Evolutionary conservation across 192 early-diverging fungal species (phyloP), one percentile per base, ranked within the genome.

Genomic region (Chytriomyces sp.): DNA sequence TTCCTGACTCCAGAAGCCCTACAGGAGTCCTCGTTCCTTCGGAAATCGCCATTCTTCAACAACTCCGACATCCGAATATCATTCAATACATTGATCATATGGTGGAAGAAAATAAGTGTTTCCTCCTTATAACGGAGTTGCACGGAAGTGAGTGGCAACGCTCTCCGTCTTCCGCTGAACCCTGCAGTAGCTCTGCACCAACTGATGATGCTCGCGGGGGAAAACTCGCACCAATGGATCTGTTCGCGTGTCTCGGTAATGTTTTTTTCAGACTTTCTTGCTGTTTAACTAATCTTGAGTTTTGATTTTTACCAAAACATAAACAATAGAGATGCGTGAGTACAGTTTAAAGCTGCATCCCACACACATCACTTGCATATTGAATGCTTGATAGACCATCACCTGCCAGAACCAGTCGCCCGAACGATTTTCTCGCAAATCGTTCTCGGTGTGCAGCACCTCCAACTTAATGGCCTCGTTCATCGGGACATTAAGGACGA

Each of bases 231-330:
- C 72, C 80, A 6, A 86, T 83, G 50, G 85, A 87, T 63, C 66
- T 87, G 65, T 87, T 87, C 77, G 86, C 87, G 78, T 87, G 86
- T 64, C 87, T 87, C 9, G 85, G 79, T 84, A 74, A 28, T 10
- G 35, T 44, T 23, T 62, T 73, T n/a, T 18, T n/a, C 6, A 10
- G 50, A 18, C 8, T 10, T 10, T 53, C 8, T n/a, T n/a, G n/a
- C n/a, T n/a, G 50, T 53, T 8, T 8, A 53, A 18, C 50, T 53
- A 53, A 53, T 18, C 18, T 53, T 53, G 9, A 53, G 9, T 18
- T 53, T 53, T 53, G 8, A 10, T 53, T 53, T 18, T 23, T 13
- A 8, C 8, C 8, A 13, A 64, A 64, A 9, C 23, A 13, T 26
- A 13, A 8, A 64, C n/a, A n/a, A n/a, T n/a, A 26, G 67, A 68